Conservation (phyloP, 208 protist species). For the Leishmania tropica region DNA sequence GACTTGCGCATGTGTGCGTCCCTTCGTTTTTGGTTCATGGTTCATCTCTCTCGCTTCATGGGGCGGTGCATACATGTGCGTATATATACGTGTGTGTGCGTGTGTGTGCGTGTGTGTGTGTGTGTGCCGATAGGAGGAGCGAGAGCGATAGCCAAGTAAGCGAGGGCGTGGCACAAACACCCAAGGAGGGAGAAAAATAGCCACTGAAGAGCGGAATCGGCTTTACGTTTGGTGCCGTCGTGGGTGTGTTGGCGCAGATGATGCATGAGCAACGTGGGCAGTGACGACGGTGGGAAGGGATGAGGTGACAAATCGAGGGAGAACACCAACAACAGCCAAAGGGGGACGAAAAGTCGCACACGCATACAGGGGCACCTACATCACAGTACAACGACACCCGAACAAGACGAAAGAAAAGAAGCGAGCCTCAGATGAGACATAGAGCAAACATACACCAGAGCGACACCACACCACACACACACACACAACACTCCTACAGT, state of each 20-base stretch:
- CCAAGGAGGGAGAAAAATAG: no score
- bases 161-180: no score
- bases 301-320: no score
- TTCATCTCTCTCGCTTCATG: not conserved
- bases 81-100: not conserved
- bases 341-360: no score
- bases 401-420: not conserved
- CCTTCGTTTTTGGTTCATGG: constrained; percentile 6
- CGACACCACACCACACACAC: not conserved
- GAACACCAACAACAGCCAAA: no score
- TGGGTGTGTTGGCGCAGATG: no score
- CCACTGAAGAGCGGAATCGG: no score
- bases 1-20: not conserved
- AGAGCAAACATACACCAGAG: no score
- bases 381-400: not conserved
- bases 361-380: not conserved
- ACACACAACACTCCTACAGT: not conserved
- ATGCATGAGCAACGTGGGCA: no score
- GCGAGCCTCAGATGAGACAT: no score
- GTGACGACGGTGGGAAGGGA: no score
- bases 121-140: not conserved
- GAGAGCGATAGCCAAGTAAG: not conserved
- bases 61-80: not conserved
- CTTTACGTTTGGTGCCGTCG: no score
- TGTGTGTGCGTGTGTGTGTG: not conserved